Conservation (phyloP, 2,329 filamentous ascomycete genomes). For the Aspergillus novofumigatus region DNA sequence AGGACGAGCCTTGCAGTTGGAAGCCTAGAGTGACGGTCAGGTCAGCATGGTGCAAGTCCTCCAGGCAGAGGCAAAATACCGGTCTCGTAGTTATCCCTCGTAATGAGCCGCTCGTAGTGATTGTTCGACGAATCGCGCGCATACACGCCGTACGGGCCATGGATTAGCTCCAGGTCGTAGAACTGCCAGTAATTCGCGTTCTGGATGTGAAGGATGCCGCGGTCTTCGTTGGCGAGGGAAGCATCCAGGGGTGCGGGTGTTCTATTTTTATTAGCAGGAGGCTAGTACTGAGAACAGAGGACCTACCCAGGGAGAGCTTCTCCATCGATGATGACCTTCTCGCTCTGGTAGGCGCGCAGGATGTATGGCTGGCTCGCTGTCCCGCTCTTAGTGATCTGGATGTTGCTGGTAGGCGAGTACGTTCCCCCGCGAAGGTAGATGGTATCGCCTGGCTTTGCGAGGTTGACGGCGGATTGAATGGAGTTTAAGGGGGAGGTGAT, state of each 20-base stretch:
- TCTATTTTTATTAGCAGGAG: background rate
- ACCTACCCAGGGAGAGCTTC: slow-evolving; percentile 11
- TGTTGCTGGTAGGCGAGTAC: slow-evolving; percentile 12
- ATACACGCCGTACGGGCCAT: slow-evolving; percentile 16
- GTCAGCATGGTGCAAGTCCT: background rate
- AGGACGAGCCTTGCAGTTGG: slow-evolving; percentile 10
- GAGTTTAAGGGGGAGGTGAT: slow-evolving; percentile 9
- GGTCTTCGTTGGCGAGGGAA: slow-evolving; percentile 9
- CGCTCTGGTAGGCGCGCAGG: slow-evolving; percentile 10
- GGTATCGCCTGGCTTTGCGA: slow-evolving; percentile 8
- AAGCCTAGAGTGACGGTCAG: slow-evolving; percentile 10
- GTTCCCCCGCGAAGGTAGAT: slow-evolving; percentile 14
- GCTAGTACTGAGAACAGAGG: background rate
- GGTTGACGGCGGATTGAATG: slow-evolving; percentile 13
- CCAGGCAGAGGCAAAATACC: background rate
- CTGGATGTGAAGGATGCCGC: slow-evolving; percentile 14
- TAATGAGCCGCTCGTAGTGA: slow-evolving; percentile 14
- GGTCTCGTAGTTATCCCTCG: slow-evolving; percentile 15
- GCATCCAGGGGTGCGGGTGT: slow-evolving; percentile 10
- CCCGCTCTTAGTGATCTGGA: slow-evolving; percentile 15
- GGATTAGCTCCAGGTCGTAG: slow-evolving; percentile 14
- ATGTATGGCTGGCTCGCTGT: slow-evolving; percentile 6
- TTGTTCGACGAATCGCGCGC: slow-evolving; percentile 15
- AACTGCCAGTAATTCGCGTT: slow-evolving; percentile 16
- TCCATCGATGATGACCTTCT: slow-evolving; percentile 14